A percentile compares a stretch with the other conserved stretches of the same genome.
phyloP scores from a whole-genome alignment of 805 yeast genomes.

The Dipodascus geniculatus region DNA sequence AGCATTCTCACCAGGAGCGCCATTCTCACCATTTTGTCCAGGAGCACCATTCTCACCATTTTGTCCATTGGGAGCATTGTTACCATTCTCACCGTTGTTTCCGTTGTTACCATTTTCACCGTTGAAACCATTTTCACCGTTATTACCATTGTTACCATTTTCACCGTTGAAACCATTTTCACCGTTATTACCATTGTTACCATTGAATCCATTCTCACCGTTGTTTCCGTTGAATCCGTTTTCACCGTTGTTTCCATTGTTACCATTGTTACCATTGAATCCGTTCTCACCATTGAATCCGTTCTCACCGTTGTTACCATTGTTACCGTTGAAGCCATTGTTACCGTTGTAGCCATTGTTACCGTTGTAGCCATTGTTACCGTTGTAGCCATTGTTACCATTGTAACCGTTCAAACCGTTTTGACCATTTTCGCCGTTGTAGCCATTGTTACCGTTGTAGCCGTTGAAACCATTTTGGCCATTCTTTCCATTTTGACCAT shows the following conservation, averaged over 20 bases:
- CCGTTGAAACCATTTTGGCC: slow-evolving; percentile 1
- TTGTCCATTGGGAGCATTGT: slow-evolving; percentile 1
- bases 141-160: neutral
- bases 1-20: neutral
- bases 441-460: neutral
- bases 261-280: neutral
- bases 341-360: neutral
- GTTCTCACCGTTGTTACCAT: neutral
- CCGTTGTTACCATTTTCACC: slow-evolving; percentile 3
- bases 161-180: neutral
- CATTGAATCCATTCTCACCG: slow-evolving; percentile 3
- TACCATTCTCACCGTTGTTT: neutral
- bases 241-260: slow-evolving; percentile 2
- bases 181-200: slow-evolving; percentile 2
- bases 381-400: slow-evolving; percentile 1
- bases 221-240: slow-evolving; percentile 3
- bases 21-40: neutral
- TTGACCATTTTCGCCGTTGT: neutral
- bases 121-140: neutral
- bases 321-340: slow-evolving; percentile 1
- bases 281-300: slow-evolving; percentile 3
- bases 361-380: slow-evolving; percentile 2
- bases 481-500: slow-evolving; percentile 2
- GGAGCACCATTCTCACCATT: slow-evolving; percentile 1
- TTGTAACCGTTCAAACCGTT: neutral